Evolutionary conservation across 371 early-diverging fungal genomes (phyloP).

Genomic region (Phascolomyces articulosus): DNA sequence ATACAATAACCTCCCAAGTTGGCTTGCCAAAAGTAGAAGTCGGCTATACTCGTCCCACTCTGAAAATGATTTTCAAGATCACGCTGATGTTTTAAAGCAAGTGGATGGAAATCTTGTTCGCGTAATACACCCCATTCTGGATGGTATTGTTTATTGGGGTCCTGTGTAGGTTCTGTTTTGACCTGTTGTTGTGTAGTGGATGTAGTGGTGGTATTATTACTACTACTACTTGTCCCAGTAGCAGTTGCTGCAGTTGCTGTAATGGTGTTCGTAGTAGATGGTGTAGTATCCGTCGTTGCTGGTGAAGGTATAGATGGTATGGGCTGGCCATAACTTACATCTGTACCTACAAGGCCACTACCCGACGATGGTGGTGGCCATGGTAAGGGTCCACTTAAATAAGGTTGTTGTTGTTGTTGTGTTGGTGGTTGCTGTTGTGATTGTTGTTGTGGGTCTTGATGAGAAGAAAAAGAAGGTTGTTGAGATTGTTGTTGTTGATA

Average conservation of each 20-base stretch:
- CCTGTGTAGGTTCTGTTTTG: not conserved
- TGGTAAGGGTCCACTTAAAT: not conserved
- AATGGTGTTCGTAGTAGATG: no score
- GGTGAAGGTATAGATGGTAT: not conserved
- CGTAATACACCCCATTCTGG: conserved; percentile 54
- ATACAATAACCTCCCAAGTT: conserved; percentile 55
- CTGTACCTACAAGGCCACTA: not conserved
- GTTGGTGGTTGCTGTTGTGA: conserved; percentile 14
- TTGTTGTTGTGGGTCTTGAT: conserved; percentile 2
- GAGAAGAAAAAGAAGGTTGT: not conserved
- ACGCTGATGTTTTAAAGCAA: conserved; percentile 46
- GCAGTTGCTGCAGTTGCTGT: not conserved
- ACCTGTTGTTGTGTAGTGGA: not conserved
- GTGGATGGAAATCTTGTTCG: conserved; percentile 49
- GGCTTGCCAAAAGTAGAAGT: conserved; percentile 57
- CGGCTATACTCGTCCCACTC: conserved; percentile 27
- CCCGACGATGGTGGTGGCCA: conserved; percentile 2
- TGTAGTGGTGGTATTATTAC: not conserved
- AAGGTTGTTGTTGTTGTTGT: conserved; percentile 8
- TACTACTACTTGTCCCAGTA: not conserved
- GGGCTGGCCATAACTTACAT: not conserved
- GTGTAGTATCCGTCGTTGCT: not conserved
- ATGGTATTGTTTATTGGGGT: conserved; percentile 24
- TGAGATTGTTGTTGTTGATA: not conserved
- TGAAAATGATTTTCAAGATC: conserved; percentile 44